Conservation (phyloP, 768 basidiomycete species). For the Boletus rubescentipes region DNA sequence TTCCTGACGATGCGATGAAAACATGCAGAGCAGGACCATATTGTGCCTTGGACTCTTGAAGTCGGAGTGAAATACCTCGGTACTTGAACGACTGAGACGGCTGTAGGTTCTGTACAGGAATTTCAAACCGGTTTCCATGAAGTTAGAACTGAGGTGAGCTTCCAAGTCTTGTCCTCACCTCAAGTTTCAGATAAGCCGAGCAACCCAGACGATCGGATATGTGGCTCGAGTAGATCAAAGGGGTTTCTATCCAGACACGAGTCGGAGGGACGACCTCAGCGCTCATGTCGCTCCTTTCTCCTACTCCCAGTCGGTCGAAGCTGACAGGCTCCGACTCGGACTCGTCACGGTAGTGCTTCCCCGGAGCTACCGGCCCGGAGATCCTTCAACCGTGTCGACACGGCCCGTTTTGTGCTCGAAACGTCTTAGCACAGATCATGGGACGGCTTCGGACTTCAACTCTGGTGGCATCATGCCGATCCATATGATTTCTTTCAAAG, state of each 20-base stretch:
- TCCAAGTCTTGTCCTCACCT: slow-evolving; percentile 41
- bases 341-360: no score
- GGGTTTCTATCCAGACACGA: slow-evolving; percentile 59
- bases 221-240: slow-evolving; percentile 57
- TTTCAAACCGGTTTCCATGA: neutral
- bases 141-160: neutral
- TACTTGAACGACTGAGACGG: slow-evolving; percentile 77
- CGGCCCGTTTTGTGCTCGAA: neutral
- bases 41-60: slow-evolving; percentile 47
- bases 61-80: slow-evolving; percentile 65
- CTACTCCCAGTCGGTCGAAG: no score
- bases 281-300: slow-evolving; percentile 11
- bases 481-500: neutral
- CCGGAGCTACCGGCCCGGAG: neutral
- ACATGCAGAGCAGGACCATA: slow-evolving; percentile 58
- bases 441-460: neutral
- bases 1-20: slow-evolving; percentile 75
- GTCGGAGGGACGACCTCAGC: neutral
- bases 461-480: neutral
- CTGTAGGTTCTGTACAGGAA: slow-evolving; percentile 59
- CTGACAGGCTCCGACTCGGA: no score
- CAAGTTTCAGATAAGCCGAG: slow-evolving; percentile 68
- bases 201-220: slow-evolving; percentile 54
- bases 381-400: neutral
- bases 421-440: neutral